A percentile compares a stretch with the other conserved stretches of the same genome.
Conservation (phyloP, 768 basidiomycete species). For the Xerocomellus amylosporus region DNA sequence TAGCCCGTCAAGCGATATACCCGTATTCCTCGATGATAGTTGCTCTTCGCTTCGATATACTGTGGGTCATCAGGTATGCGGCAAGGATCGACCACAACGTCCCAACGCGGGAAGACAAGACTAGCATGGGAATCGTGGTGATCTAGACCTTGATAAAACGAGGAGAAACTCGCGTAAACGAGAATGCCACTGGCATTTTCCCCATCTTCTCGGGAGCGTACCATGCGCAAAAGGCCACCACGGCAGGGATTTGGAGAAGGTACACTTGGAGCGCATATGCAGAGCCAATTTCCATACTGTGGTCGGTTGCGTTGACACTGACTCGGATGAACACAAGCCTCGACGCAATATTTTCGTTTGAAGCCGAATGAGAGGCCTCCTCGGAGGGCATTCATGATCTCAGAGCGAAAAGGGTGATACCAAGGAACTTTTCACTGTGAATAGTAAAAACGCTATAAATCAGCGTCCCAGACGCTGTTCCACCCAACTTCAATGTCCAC, state of each 20-base stretch:
- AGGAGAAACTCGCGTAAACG: conserved; percentile 77
- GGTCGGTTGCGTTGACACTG: neutral
- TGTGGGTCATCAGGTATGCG: conserved; percentile 97
- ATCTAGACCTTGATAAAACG: neutral
- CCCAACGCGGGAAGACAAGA: conserved; percentile 98
- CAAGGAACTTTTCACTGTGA: conserved; percentile 77
- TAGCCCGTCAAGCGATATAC: conserved; percentile 38
- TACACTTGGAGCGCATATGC: conserved; percentile 99
- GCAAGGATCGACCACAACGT: conserved; percentile 91
- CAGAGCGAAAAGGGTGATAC: conserved; percentile 96
- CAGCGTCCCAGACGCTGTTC: neutral
- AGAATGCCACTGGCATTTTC: conserved; percentile 76
- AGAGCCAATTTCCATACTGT: conserved; percentile 98
- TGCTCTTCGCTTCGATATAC: conserved; percentile 97
- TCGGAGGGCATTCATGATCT: conserved; percentile 99
- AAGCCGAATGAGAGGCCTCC: conserved; percentile 95
- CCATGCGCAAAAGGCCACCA: conserved; percentile 99
- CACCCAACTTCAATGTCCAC: neutral
- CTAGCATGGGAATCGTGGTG: conserved; percentile 40
- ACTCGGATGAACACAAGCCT: conserved; percentile 61
- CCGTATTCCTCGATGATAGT: conserved; percentile 97
- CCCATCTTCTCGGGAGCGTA: conserved; percentile 87
- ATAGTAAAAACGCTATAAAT: neutral
- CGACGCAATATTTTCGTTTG: conserved; percentile 94
- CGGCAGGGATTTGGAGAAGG: conserved; percentile 93